Evolutionary conservation across 2,329 filamentous ascomycete genomes (phyloP).

Genomic region (Tetracladium maxilliforme): DNA sequence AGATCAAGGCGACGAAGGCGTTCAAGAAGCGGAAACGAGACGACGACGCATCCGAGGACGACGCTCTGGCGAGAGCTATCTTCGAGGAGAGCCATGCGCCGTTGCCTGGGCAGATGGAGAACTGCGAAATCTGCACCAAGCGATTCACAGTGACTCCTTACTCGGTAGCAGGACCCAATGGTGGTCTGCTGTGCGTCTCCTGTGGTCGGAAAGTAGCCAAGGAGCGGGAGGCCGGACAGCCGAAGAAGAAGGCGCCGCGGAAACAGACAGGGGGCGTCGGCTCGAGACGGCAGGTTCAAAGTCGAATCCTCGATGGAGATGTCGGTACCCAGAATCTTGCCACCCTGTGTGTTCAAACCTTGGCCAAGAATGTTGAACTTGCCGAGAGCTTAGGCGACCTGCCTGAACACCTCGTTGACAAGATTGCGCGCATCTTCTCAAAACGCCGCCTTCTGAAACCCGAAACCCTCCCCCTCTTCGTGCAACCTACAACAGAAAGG

Average conservation of each 20-base stretch:
- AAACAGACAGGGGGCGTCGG: constrained; percentile 39
- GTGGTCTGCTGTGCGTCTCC: constrained; percentile 69
- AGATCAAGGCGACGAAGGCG: constrained; percentile 45
- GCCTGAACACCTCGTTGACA: constrained; percentile 38
- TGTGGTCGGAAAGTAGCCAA: constrained; percentile 66
- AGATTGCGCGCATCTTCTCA: constrained; percentile 42
- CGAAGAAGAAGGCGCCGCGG: constrained; percentile 38
- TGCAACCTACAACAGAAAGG: constrained; percentile 32
- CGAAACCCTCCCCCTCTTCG: constrained; percentile 39
- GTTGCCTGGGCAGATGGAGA: constrained; percentile 70
- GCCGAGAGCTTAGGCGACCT: constrained; percentile 48
- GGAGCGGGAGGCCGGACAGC: constrained; percentile 44
- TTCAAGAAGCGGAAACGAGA: constrained; percentile 28
- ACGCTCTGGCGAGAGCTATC: constrained; percentile 32
- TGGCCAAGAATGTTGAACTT: constrained; percentile 46
- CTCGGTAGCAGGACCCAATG: constrained; percentile 66
- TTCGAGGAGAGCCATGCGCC: constrained; percentile 26
- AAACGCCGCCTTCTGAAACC: constrained; percentile 42
- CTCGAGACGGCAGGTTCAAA: constrained; percentile 63
- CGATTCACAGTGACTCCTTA: constrained; percentile 90
- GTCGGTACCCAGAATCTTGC: constrained; percentile 55
- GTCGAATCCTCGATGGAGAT: constrained; percentile 66
- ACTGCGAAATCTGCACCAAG: constrained; percentile 74
- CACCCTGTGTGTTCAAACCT: constrained; percentile 45
- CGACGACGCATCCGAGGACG: constrained; percentile 24